Evolutionary conservation across 768 basidiomycete species (phyloP).

Genomic region (Hirschioporus abietinus): DNA sequence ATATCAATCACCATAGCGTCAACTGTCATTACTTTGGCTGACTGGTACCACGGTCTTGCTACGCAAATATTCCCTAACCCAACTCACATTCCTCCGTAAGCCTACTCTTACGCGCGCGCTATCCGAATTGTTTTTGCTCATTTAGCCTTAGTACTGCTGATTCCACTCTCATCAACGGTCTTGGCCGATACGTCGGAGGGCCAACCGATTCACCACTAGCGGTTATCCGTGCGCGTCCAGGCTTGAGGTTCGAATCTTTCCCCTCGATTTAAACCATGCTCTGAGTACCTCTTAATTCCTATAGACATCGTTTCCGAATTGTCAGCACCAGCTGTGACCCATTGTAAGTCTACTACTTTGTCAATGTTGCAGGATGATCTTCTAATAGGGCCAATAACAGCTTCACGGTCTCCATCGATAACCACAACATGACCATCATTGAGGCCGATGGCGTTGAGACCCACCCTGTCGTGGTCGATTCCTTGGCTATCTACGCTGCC

Average conservation of each 20-base stretch:
- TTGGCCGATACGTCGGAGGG: slow-evolving; percentile 32
- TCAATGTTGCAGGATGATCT: slow-evolving; percentile 10
- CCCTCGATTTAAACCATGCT: background rate
- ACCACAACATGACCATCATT: slow-evolving; percentile 8
- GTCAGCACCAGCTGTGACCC: slow-evolving; percentile 18
- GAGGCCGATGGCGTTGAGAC: slow-evolving; percentile 12
- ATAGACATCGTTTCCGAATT: slow-evolving; percentile 33
- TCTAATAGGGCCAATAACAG: slow-evolving; percentile 28
- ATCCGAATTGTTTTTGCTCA: slow-evolving; percentile 5
- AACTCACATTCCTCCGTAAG: background rate
- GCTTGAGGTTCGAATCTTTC: slow-evolving; percentile 25
- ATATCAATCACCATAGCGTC: slow-evolving; percentile 11
- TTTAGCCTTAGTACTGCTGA: slow-evolving; percentile 23
- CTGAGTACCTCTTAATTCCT: slow-evolving; percentile 5
- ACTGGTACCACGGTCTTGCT: slow-evolving; percentile 16
- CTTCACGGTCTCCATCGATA: slow-evolving; percentile 3
- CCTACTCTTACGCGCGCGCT: background rate
- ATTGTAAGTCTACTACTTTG: slow-evolving; percentile 13
- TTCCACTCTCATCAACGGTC: slow-evolving; percentile 42
- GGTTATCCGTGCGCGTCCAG: slow-evolving; percentile 20
- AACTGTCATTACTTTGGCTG: slow-evolving; percentile 24
- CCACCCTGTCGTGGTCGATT: slow-evolving; percentile 11
- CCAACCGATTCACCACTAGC: slow-evolving; percentile 9
- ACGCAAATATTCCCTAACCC: background rate
- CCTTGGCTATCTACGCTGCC: slow-evolving; percentile 12